A percentile compares a stretch with the other conserved stretches of the same genome.
These are phyloP conservation scores for Musa beccarii DNA, from an alignment of 176 grass and related monocot species.

Conservation along the genomic window DNA sequence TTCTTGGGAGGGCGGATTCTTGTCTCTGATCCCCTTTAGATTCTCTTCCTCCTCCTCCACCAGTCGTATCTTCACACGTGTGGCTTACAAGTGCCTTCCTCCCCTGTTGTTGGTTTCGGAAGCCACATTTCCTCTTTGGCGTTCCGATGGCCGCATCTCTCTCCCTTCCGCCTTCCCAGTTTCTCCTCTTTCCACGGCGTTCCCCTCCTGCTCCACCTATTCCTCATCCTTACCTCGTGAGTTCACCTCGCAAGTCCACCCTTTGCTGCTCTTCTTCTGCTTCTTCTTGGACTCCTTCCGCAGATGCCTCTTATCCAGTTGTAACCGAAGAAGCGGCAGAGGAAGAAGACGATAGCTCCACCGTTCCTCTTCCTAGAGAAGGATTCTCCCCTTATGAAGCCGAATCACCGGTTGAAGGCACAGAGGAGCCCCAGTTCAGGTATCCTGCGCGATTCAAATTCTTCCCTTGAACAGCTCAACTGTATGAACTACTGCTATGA, in stretches of 20 bases:
- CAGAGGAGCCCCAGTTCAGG: slow-evolving; percentile 25
- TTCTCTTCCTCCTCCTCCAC: too few relatives aligned
- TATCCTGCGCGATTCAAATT: not conserved
- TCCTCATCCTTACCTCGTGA: not conserved
- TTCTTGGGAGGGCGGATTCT: too few relatives aligned
- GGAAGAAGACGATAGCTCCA: not conserved
- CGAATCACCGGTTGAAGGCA: not conserved
- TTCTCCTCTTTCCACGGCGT: not conserved
- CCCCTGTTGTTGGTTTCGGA: not conserved
- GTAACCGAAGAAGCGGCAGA: slow-evolving; percentile 12
- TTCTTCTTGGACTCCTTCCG: not conserved
- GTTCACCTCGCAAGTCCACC: not conserved
- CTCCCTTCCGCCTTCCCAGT: not conserved
- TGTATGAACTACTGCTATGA: too few relatives aligned
- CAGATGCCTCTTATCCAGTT: slow-evolving; percentile 9
- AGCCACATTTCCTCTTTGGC: too few relatives aligned
- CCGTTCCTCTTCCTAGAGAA: too few relatives aligned
- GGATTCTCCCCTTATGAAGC: not conserved
- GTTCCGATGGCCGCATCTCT: slow-evolving; percentile 5
- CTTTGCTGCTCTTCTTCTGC: slow-evolving; percentile 1
- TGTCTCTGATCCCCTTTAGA: too few relatives aligned
- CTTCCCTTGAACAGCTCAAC: too few relatives aligned
- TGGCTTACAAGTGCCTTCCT: not conserved
- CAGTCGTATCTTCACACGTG: slow-evolving; percentile 37
- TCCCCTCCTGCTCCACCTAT: not conserved